Evolutionary conservation across 2,329 filamentous ascomycete genomes (phyloP).

Genomic region (Plenodomus lindquistii): DNA sequence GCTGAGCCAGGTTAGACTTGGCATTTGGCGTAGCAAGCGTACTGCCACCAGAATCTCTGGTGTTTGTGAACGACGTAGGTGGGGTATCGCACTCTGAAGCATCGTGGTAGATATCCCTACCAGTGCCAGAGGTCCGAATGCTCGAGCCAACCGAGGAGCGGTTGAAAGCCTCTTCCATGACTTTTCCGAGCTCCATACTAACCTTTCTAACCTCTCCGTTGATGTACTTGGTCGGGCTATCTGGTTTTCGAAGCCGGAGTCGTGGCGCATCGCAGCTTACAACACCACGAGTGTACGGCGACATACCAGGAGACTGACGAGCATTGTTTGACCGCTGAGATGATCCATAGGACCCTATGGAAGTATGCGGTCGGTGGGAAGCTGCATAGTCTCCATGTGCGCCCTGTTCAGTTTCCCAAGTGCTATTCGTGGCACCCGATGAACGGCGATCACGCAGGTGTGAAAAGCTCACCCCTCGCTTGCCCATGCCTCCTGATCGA

Average conservation of each 20-base stretch:
- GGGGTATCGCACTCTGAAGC: conserved; percentile 56
- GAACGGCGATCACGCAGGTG: conserved; percentile 53
- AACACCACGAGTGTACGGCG: conserved; percentile 29
- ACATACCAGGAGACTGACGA: conserved; percentile 32
- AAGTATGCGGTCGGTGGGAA: conserved; percentile 25
- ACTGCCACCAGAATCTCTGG: conserved; percentile 39
- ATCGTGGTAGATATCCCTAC: conserved; percentile 13
- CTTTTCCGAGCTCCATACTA: conserved; percentile 81
- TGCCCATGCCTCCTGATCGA: conserved; percentile 58
- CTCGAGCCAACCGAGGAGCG: conserved; percentile 63
- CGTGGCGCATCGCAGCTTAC: conserved; percentile 29
- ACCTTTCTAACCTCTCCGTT: conserved; percentile 82
- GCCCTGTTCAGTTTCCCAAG: conserved; percentile 25
- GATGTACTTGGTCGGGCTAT: conserved; percentile 57
- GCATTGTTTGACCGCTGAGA: conserved; percentile 23
- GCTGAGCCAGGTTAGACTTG: conserved; percentile 39
- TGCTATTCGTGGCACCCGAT: conserved; percentile 48
- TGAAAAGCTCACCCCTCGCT: conserved; percentile 66
- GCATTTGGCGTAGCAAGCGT: conserved; percentile 30
- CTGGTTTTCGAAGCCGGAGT: conserved; percentile 44
- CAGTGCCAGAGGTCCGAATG: conserved; percentile 46
- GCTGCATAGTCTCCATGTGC: conserved; percentile 39
- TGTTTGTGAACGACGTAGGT: conserved; percentile 53
- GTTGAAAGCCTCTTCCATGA: conserved; percentile 92
- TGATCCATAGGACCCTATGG: conserved; percentile 26